A percentile compares a stretch with the other conserved stretches of the same genome.
phyloP scores from a whole-genome alignment of 257 asterid species.

The Scutellaria galericulata region DNA sequence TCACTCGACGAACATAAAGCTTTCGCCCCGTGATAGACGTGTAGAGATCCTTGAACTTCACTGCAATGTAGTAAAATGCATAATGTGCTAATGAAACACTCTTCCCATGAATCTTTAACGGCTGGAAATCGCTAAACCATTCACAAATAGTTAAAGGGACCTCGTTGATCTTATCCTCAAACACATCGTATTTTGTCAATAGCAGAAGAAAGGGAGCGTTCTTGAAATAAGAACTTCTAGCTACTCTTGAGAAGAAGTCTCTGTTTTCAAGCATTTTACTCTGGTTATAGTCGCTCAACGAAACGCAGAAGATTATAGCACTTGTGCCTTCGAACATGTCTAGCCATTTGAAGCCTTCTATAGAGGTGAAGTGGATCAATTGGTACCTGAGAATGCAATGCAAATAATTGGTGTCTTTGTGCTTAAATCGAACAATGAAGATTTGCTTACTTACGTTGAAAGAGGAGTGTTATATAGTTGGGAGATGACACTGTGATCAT shows the following conservation, averaged over 20 bases:
- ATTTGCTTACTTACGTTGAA: conserved; percentile 45
- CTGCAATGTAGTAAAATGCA: conserved; percentile 64
- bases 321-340: conserved; percentile 63
- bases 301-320: conserved; percentile 53
- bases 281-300: conserved; percentile 63
- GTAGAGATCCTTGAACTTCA: conserved; percentile 62
- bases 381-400: conserved; percentile 52
- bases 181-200: conserved; percentile 59
- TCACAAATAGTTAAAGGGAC: conserved; percentile 66
- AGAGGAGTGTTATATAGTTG: conserved; percentile 40
- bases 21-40: conserved; percentile 61
- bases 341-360: conserved; percentile 56
- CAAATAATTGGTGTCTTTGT: neutral
- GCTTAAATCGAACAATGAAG: neutral
- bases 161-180: conserved; percentile 57
- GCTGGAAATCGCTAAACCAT: conserved; percentile 73
- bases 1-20: conserved; percentile 57
- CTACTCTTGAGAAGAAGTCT: conserved; percentile 51
- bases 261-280: conserved; percentile 64
- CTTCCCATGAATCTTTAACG: conserved; percentile 46
- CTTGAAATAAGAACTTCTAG: conserved; percentile 46
- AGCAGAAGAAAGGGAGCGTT: conserved; percentile 61
- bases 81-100: conserved; percentile 54
- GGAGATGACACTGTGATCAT: conserved; percentile 48
- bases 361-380: conserved; percentile 54